These are phyloP conservation scores for Suhomyces sp. DNA, from an alignment of 805 yeast genomes.

Conservation along the genomic window DNA sequence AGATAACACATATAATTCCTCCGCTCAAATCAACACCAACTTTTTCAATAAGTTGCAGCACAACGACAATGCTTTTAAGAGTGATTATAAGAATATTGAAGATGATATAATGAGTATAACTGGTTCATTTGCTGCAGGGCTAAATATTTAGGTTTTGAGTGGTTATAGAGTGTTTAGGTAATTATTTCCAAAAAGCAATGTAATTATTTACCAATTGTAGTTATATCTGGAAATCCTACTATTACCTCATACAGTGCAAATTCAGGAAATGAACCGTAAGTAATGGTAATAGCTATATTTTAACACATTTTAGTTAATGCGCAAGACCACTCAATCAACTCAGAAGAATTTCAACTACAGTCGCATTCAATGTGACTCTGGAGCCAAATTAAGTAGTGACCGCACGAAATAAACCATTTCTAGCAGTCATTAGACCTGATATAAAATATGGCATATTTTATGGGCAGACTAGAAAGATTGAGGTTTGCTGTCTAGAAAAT, in stretches of 20 bases:
- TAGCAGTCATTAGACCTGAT: background rate
- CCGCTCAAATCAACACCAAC: slow-evolving; percentile 23
- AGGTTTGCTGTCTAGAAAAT: background rate
- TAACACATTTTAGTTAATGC: too few species aligned
- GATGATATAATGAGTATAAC: slow-evolving; percentile 38
- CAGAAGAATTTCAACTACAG: background rate
- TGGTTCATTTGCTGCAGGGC: slow-evolving; percentile 37
- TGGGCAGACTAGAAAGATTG: background rate
- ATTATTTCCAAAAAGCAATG: background rate
- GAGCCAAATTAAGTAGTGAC: background rate
- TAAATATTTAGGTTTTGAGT: slow-evolving; percentile 16
- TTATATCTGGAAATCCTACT: background rate
- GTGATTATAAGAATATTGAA: slow-evolving; percentile 17
- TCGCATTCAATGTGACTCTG: background rate
- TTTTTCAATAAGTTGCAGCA: slow-evolving; percentile 31
- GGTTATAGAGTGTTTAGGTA: background rate
- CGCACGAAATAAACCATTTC: background rate
- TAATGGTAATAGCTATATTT: background rate
- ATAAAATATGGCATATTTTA: background rate
- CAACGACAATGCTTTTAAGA: slow-evolving; percentile 12
- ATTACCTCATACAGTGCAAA: background rate
- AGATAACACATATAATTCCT: slow-evolving; percentile 10
- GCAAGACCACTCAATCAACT: background rate
- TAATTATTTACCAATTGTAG: background rate
- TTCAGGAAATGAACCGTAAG: background rate